Evolutionary conservation across 495 filamentous ascomycete genomes (phyloP).

Genomic region (Poronia punctata): DNA sequence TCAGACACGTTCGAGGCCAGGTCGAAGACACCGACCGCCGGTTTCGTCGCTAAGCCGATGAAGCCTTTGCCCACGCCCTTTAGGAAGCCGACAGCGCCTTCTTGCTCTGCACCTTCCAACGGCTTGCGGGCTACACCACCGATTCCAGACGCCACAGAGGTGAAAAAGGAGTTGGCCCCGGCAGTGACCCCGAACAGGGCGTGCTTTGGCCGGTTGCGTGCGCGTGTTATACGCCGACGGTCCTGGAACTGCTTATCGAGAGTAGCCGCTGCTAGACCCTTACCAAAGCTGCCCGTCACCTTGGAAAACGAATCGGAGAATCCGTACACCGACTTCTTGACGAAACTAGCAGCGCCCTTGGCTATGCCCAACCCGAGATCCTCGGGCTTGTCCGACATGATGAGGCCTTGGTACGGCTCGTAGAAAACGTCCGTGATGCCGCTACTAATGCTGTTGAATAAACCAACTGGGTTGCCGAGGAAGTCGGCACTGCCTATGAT

Average conservation of each 20-base stretch:
- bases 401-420: slow-evolving; percentile 94
- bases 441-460: slow-evolving; percentile 97
- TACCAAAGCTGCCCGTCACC: slow-evolving; percentile 92
- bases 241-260: slow-evolving; percentile 99
- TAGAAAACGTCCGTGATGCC: slow-evolving; percentile 98
- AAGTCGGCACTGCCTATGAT: slow-evolving; percentile 96
- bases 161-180: slow-evolving; percentile 90
- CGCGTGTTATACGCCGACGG: slow-evolving; percentile 84
- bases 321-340: slow-evolving; percentile 97
- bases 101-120: slow-evolving; percentile 91
- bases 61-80: slow-evolving; percentile 96
- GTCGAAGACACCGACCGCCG: slow-evolving; percentile 93
- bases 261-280: slow-evolving; percentile 87
- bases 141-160: slow-evolving; percentile 83
- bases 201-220: slow-evolving; percentile 92
- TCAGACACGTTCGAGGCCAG: slow-evolving; percentile 93
- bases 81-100: slow-evolving; percentile 87
- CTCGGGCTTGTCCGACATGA: slow-evolving; percentile 91
- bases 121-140: slow-evolving; percentile 90
- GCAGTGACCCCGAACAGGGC: slow-evolving; percentile 93
- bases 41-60: slow-evolving; percentile 87
- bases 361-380: slow-evolving; percentile 92
- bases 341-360: slow-evolving; percentile 91
- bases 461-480: slow-evolving; percentile 93
- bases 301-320: slow-evolving; percentile 95